Percentiles rank a stretch among this genome's conserved stretches.
Conservation (phyloP, 2,329 filamentous ascomycete genomes). For the Paraphaeosphaeria minitans region DNA sequence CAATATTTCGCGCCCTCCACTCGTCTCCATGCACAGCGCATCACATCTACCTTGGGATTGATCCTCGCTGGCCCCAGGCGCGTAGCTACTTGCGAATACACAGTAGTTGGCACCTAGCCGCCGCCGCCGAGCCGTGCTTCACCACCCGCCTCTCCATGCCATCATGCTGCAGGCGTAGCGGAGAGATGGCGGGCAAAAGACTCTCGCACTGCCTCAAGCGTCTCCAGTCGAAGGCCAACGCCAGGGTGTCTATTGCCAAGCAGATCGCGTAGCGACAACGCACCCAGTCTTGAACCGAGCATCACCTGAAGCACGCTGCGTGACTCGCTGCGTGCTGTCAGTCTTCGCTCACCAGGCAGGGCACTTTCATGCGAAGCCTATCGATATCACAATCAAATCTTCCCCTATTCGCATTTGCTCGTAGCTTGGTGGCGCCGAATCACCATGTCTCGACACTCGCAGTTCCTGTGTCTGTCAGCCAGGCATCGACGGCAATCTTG, state of each 20-base stretch:
- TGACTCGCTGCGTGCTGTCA: background rate
- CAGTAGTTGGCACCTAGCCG: background rate
- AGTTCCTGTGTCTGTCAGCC: background rate
- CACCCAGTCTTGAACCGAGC: too few relatives aligned
- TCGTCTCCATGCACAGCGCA: background rate
- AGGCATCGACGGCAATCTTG: too few relatives aligned
- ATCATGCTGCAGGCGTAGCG: constrained; percentile 7
- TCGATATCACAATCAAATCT: background rate
- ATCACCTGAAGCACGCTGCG: background rate
- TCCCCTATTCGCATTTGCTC: background rate
- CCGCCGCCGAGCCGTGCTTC: background rate
- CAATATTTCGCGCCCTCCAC: constrained; percentile 1
- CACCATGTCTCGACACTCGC: background rate
- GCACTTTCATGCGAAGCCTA: background rate
- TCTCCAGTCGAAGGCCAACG: constrained; percentile 2
- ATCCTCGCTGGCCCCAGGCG: background rate
- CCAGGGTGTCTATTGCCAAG: background rate
- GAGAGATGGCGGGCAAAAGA: background rate
- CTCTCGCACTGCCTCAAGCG: background rate
- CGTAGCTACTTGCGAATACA: background rate
- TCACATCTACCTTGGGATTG: background rate
- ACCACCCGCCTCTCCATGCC: background rate
- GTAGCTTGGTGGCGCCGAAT: background rate
- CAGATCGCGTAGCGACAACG: too few relatives aligned
- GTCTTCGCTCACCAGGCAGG: too few relatives aligned